Percentiles rank a stretch among this genome's conserved stretches.
Conservation (phyloP, 1,139 yeast species). For the Scheffersomyces illinoinensis region DNA sequence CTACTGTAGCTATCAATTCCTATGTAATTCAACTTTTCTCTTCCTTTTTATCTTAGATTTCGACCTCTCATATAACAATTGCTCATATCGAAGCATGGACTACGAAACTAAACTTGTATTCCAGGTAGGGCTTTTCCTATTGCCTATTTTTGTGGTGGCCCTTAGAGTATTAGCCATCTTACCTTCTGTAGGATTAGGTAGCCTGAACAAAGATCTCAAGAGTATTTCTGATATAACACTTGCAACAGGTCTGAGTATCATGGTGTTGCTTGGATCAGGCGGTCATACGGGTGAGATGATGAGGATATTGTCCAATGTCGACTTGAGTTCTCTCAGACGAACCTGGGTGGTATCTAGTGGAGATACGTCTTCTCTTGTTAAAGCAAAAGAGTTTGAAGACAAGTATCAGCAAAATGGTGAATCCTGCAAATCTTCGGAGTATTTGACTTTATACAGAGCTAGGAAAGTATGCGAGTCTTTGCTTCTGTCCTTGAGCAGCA, state of each 20-base stretch:
- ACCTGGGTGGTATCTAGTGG: slow-evolving; percentile 55
- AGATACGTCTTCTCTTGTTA: slow-evolving; percentile 57
- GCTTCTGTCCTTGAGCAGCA: slow-evolving; percentile 52
- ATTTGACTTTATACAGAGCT: slow-evolving; percentile 63
- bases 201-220: neutral
- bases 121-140: slow-evolving; percentile 19
- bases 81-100: slow-evolving; percentile 18
- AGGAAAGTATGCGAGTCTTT: slow-evolving; percentile 72
- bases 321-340: slow-evolving; percentile 27
- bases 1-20: neutral
- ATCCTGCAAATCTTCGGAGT: slow-evolving; percentile 14
- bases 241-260: slow-evolving; percentile 25
- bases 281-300: slow-evolving; percentile 98
- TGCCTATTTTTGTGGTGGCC: slow-evolving; percentile 26
- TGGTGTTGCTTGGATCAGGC: slow-evolving; percentile 75
- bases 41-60: no score
- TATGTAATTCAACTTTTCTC: no score
- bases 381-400: slow-evolving; percentile 48
- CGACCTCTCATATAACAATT: neutral
- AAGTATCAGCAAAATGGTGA: slow-evolving; percentile 9
- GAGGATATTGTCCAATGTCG: slow-evolving; percentile 50
- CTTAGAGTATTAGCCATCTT: slow-evolving; percentile 29
- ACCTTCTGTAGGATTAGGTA: slow-evolving; percentile 22
- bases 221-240: slow-evolving; percentile 8
- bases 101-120: slow-evolving; percentile 25